phyloP scores from a whole-genome alignment of 1,284 basidiomycete species.

The Malassezia psittaci region DNA sequence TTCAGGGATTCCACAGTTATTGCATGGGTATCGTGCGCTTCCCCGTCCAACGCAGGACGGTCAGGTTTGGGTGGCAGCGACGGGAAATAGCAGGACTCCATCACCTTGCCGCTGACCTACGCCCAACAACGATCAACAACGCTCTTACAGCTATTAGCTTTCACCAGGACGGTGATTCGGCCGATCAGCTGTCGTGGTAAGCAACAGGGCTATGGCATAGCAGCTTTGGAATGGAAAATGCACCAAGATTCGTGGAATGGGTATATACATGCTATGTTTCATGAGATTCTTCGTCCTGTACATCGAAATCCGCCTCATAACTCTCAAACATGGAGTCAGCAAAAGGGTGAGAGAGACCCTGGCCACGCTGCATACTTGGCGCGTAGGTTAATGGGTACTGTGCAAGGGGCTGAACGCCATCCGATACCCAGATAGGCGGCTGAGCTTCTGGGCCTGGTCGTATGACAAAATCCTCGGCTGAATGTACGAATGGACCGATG shows the following conservation, averaged over 20 bases:
- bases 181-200: too few species aligned
- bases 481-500: not conserved
- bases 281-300: not conserved
- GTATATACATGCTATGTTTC: too few species aligned
- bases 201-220: too few species aligned
- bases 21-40: not conserved
- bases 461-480: conserved; percentile 10
- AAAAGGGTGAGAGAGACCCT: not conserved
- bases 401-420: not conserved
- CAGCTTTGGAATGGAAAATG: too few species aligned
- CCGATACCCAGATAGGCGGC: too few species aligned
- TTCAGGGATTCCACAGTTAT: not conserved
- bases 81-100: not conserved
- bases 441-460: not conserved
- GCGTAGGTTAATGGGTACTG: not conserved
- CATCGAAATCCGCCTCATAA: not conserved
- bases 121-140: not conserved
- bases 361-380: not conserved
- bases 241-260: too few species aligned
- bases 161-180: too few species aligned
- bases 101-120: not conserved
- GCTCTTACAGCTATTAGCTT: not conserved
- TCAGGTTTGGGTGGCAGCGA: not conserved
- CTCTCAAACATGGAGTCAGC: not conserved
- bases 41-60: not conserved